phyloP scores from a whole-genome alignment of 1,139 yeast species.

The Kodamaea arcana region DNA sequence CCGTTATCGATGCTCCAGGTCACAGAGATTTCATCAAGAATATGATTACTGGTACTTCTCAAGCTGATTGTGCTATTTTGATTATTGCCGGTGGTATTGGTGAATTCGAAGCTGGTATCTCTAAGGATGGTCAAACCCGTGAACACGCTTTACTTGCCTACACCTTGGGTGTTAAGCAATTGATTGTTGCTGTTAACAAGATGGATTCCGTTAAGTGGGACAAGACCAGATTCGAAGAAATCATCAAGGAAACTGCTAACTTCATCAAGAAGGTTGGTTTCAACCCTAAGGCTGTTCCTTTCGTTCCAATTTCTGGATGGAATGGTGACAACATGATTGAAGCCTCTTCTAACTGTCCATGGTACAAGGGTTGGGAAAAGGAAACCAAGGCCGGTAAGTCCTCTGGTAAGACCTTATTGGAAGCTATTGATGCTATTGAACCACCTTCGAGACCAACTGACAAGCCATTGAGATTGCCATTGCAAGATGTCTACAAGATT shows the following conservation, averaged over 20 bases:
- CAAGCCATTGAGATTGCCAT: constrained; percentile 71
- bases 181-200: constrained; percentile 90
- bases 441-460: constrained; percentile 84
- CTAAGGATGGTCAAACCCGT: constrained; percentile 91
- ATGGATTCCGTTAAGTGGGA: constrained; percentile 90
- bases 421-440: constrained; percentile 83
- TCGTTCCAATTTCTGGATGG: constrained; percentile 93
- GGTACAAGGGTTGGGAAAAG: constrained; percentile 91
- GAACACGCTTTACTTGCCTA: constrained; percentile 88
- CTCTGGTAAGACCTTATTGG: constrained; percentile 84
- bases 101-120: constrained; percentile 95
- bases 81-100: constrained; percentile 90
- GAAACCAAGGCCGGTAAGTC: constrained; percentile 76
- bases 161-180: constrained; percentile 87
- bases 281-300: constrained; percentile 86
- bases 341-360: constrained; percentile 75
- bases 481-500: constrained; percentile 93
- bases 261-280: constrained; percentile 89
- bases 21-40: constrained; percentile 97
- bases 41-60: constrained; percentile 92
- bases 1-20: constrained; percentile 94
- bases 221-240: constrained; percentile 74
- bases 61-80: constrained; percentile 89
- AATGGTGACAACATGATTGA: constrained; percentile 94
- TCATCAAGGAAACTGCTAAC: constrained; percentile 78